A percentile compares a stretch with the other conserved stretches of the same genome.
Conservation (phyloP, 495 filamentous ascomycete genomes). For the Ramalina peruviana region DNA sequence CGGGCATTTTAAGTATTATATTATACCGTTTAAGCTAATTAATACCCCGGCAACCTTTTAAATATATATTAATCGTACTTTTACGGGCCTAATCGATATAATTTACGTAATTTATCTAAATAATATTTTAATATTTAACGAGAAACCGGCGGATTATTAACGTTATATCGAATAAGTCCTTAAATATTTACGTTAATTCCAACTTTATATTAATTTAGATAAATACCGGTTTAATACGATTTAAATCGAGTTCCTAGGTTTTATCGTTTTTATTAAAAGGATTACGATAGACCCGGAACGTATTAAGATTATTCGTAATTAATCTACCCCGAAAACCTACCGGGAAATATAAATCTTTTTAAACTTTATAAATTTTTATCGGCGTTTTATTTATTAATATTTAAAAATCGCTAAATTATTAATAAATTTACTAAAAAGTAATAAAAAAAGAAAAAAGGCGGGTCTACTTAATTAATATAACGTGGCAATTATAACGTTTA, state of each 20-base stretch:
- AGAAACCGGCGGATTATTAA: too few species aligned
- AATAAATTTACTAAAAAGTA: conserved; percentile 10
- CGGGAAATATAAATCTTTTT: conserved; percentile 18
- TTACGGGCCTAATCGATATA: conserved; percentile 16
- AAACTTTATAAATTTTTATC: conserved; percentile 23
- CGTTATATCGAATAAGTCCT: too few species aligned
- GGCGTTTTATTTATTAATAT: conserved; percentile 19
- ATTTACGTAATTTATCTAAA: conserved; percentile 19
- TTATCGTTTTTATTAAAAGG: conserved; percentile 13
- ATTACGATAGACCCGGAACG: conserved; percentile 15
- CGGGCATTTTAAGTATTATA: conserved; percentile 14
- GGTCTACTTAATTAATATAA: neutral
- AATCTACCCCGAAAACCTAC: conserved; percentile 7
- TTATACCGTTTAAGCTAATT: conserved; percentile 23
- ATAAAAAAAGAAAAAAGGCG: neutral
- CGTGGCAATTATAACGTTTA: neutral
- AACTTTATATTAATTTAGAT: too few species aligned
- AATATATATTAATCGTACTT: conserved; percentile 19
- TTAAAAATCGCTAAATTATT: conserved; percentile 10
- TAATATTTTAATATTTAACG: conserved; percentile 17
- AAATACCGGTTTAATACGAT: too few species aligned
- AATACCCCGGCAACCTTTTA: conserved; percentile 17
- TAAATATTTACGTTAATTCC: too few species aligned
- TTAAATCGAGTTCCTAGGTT: too few species aligned
- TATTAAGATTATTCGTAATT: conserved; percentile 15